Conservation (phyloP, 345 rosid genomes). For the Rhodamnia rubescens region DNA sequence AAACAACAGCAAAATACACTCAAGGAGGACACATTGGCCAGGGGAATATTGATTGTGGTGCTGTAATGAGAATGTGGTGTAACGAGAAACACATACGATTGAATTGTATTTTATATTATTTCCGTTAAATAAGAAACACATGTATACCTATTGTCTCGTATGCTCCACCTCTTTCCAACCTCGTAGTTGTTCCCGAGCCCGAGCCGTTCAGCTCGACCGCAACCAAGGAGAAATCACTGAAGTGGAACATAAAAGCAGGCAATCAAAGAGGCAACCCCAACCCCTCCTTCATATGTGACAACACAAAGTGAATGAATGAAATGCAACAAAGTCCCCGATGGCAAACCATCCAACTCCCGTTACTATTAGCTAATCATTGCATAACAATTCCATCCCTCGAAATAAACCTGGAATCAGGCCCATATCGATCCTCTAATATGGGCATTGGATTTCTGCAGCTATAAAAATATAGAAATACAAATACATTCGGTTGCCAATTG, state of each 20-base stretch:
- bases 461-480: not conserved
- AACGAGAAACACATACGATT: not conserved
- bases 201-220: not conserved
- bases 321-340: not conserved
- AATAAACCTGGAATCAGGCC: not conserved
- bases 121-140: not conserved
- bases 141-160: not conserved
- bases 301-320: not conserved
- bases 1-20: not conserved
- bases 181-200: not conserved
- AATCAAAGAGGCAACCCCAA: not conserved
- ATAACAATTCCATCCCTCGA: not conserved
- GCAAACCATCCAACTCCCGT: not conserved
- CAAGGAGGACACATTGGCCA: not conserved
- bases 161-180: not conserved
- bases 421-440: not conserved
- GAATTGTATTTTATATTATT: not conserved
- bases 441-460: not conserved
- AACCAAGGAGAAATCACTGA: not conserved
- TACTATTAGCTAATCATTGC: not conserved
- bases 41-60: not conserved
- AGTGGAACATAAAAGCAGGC: not conserved
- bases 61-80: not conserved
- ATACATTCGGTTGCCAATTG: not conserved
- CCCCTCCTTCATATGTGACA: not conserved